Evolutionary conservation across 202 grass and related monocot genomes (phyloP).

Genomic region (Cymbopogon flexuosus): DNA sequence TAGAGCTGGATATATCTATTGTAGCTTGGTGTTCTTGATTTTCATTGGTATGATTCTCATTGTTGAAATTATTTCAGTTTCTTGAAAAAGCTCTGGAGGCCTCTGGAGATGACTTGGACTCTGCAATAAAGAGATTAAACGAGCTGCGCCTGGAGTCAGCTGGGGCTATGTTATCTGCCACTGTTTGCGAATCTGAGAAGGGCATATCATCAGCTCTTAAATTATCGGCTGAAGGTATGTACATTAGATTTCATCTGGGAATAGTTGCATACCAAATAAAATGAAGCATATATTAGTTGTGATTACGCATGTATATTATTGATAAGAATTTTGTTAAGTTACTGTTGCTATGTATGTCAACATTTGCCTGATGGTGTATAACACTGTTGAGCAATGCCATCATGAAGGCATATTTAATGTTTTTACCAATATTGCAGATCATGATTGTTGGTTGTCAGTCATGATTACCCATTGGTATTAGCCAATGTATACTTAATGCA

Average conservation of each 20-base stretch:
- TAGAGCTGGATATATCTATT: neutral
- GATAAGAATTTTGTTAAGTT: neutral
- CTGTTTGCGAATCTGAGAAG: slow-evolving; percentile 43
- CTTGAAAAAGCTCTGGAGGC: slow-evolving; percentile 77
- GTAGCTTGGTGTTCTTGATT: neutral
- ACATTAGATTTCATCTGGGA: slow-evolving; percentile 10
- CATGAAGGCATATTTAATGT: neutral
- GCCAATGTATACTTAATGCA: neutral
- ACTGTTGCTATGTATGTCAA: neutral
- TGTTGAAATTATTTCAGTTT: slow-evolving; percentile 50
- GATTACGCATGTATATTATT: neutral
- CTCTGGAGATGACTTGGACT: slow-evolving; percentile 86
- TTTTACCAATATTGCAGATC: neutral
- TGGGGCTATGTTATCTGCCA: slow-evolving; percentile 36
- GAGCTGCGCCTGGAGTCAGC: slow-evolving; percentile 61
- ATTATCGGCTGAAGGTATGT: slow-evolving; percentile 54
- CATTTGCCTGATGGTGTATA: neutral
- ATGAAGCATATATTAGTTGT: neutral
- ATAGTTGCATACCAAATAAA: neutral
- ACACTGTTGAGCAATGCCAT: neutral
- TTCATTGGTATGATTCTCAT: neutral
- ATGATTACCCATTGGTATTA: neutral
- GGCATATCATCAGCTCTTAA: slow-evolving; percentile 33
- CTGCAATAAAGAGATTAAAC: slow-evolving; percentile 75
- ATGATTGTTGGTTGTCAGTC: neutral